Evolutionary conservation across 148 eudicot genomes (phyloP).

Genomic region (Cornus florida): DNA sequence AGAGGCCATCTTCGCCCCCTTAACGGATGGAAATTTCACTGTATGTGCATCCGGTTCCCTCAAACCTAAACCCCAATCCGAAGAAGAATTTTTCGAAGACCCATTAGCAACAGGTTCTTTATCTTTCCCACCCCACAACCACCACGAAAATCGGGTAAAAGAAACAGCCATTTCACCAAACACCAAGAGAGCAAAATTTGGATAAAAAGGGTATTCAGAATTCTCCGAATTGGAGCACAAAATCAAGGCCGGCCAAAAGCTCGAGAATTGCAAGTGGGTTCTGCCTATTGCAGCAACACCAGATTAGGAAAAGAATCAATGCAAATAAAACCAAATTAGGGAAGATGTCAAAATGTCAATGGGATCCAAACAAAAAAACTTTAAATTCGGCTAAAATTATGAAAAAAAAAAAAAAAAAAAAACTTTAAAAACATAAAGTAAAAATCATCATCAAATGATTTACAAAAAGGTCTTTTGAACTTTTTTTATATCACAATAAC

Average conservation of each 20-base stretch:
- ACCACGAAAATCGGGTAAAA: constrained; percentile 51
- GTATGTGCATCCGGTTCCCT: constrained; percentile 38
- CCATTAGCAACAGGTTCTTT: constrained; percentile 41
- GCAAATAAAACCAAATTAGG: not conserved
- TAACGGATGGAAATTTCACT: constrained; percentile 44
- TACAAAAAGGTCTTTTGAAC: not conserved
- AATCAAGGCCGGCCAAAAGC: not conserved
- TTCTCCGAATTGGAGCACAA: constrained; percentile 2
- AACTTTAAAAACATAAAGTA: not conserved
- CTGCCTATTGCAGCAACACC: constrained; percentile 15
- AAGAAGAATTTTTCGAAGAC: constrained; percentile 42
- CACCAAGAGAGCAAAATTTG: not conserved
- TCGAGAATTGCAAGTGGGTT: constrained; percentile 10
- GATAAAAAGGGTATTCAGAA: not conserved
- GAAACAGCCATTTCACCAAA: constrained; percentile 50
- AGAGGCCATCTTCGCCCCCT: constrained; percentile 42
- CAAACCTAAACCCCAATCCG: constrained; percentile 46
- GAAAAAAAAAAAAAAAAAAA: not conserved
- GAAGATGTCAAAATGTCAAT: not conserved
- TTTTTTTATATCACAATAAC: too few relatives aligned
- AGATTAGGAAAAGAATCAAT: not conserved
- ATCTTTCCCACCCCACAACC: constrained; percentile 52
- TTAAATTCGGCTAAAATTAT: too few relatives aligned
- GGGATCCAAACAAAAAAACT: not conserved
- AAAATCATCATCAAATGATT: not conserved